Base-by-base conservation (phyloP, 2,329 filamentous ascomycete species). In the Colletotrichum australisinense region DNA sequence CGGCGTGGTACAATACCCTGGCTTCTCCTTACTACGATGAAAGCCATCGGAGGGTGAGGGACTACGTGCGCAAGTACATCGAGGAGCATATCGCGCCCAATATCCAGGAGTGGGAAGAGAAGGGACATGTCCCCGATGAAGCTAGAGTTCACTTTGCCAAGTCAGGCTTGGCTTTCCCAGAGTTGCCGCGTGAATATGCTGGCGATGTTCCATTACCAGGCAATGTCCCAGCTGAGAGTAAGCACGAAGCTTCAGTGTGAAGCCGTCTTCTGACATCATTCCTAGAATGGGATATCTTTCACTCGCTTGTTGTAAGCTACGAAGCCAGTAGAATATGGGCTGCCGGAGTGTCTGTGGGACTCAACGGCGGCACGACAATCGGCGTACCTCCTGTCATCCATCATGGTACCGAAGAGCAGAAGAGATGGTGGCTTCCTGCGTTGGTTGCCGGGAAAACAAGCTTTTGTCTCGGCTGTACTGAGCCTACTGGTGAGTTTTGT, bases 391-490 rank as follows among this genome's bases (percentile, higher is more conserved):
- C 91, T 0, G 84, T 93, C 63, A 86, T 92, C 16, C 85, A 89
- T 63, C 89, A 90, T 76, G 92, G 91, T 2, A 92, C 86, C 0
- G 81, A 86, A 38, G 86, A 86, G 77, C 91, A 93, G 81, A 90
- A 90, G 78, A 80, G 77, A n/a, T 84, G 84, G 53, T 93, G 89
- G 86, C 81, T 93, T 7, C 89, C 89, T 1, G 87, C 85, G 0
- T 82, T 93, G 38, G 89, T 91, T 53, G 85, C 80, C 14, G 89
- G 90, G 72, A 84, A 89, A 67, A 88, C 89, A 5, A 86, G 87
- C 66, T 92, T 93, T 76, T 92, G 89, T 77, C 81, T 93, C 16
- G 90, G 90, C 1, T 89, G 92, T 69, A 93, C 91, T 1, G 91
- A 93, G 78, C 91, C 91, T 0, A 65, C 76, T 81, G 89, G 88